Base-by-base conservation (phyloP, 1,284 basidiomycete genomes). In the Ustanciosporium gigantosporum region DNA sequence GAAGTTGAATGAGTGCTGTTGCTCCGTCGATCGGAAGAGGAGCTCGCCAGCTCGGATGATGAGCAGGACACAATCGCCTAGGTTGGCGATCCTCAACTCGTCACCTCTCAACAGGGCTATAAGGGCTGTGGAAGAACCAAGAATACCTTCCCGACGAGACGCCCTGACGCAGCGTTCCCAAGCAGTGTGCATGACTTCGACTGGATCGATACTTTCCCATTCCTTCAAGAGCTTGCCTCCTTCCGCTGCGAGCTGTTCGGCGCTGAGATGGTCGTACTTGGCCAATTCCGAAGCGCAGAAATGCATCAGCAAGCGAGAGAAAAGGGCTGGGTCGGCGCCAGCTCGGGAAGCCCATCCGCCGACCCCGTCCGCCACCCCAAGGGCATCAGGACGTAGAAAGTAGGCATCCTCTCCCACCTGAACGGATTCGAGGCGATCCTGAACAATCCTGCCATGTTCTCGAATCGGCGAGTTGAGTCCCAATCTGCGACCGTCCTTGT, bases 1-100 rank as follows among this genome's bases (percentile, higher is more conserved):
- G 36, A 89, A 92, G 78, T 96, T 96, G 81, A 95, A 94, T 74
- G 88, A 80, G 83, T 91, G 93, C 85, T 93, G 93, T 87, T 95
- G 94, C 79, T 96, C 93, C 46, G 89, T 85, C 36, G 87, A 90
- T 31, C 91, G 83, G 85, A 92, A 95, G 3, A 88, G 85, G 31
- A 94, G 84, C 55, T 86, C 82, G 14, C 88, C 87, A 4, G 84
- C 83, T 5, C 91, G 84, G 22, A 95, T 85, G 31, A 94, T 82
- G 82, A 91, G 87, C 19, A 89, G 85, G 11, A 73, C 71, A 74
- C 90, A 94, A 77, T 97, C 93, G 17, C 93, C 93, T 7, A 97
- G 79, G 71, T 96, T 92, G 1, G 92, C 93, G 25, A 97, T 87
- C 43, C 87, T 85, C 34, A 96, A 83, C 40, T 91, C 86, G 9